Conservation (phyloP, 2,329 filamentous ascomycete genomes). For the Claviceps fusiformis region DNA sequence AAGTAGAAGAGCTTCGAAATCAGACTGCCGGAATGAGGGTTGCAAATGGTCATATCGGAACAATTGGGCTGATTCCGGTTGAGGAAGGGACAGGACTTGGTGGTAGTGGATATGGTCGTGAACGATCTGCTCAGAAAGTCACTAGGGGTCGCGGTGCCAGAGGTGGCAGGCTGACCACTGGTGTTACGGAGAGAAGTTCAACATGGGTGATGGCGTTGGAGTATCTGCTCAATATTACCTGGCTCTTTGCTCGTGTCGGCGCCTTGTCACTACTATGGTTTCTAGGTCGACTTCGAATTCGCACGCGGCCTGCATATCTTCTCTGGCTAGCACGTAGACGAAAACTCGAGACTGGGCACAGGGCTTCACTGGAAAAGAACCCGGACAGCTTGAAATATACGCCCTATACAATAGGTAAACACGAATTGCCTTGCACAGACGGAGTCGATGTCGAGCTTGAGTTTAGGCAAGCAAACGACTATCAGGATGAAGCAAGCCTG, state of each 20-base stretch:
- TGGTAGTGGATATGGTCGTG: slow-evolving; percentile 51
- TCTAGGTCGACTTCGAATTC: slow-evolving; percentile 31
- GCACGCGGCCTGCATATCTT: slow-evolving; percentile 36
- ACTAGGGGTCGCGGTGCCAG: slow-evolving; percentile 32
- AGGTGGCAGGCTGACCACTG: slow-evolving; percentile 51
- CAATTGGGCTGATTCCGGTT: slow-evolving; percentile 41
- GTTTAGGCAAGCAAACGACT: slow-evolving; percentile 43
- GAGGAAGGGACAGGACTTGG: slow-evolving; percentile 29
- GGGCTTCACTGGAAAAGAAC: not conserved
- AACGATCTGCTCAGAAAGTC: slow-evolving; percentile 51
- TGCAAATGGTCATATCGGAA: slow-evolving; percentile 36
- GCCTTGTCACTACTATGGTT: slow-evolving; percentile 38
- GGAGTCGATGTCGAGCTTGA: slow-evolving; percentile 71
- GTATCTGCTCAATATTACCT: slow-evolving; percentile 61
- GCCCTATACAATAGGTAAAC: slow-evolving; percentile 26
- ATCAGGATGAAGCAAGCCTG: slow-evolving; percentile 48
- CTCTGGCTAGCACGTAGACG: slow-evolving; percentile 30
- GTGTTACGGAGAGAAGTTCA: slow-evolving; percentile 63
- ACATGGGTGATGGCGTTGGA: slow-evolving; percentile 65
- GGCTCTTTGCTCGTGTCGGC: slow-evolving; percentile 19
- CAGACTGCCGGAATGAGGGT: slow-evolving; percentile 35
- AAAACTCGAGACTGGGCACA: slow-evolving; percentile 4
- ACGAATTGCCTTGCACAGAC: slow-evolving; percentile 43
- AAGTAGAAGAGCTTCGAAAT: slow-evolving; percentile 51
- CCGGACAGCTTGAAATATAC: not conserved